phyloP scores from a whole-genome alignment of 176 grass and related monocot species.

The Carex littledalei region DNA sequence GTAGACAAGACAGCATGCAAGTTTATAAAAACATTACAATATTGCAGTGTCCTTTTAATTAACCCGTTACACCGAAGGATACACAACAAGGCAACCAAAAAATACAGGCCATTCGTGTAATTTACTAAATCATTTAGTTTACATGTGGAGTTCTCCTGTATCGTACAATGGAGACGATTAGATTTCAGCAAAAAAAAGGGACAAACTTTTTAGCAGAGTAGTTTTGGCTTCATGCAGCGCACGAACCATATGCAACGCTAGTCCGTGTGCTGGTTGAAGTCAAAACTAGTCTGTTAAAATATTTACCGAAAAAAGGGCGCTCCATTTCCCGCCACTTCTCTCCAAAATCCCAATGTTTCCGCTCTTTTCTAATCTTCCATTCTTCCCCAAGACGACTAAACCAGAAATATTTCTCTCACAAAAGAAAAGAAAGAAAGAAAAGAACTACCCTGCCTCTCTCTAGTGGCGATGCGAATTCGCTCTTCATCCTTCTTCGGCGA shows the following conservation, averaged over 20 bases:
- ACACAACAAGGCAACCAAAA: background rate
- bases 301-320: too few relatives aligned
- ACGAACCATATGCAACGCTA: too few relatives aligned
- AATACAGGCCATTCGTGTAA: background rate
- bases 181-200: background rate
- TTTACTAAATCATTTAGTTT: background rate
- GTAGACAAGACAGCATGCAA: too few relatives aligned
- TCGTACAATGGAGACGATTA: background rate
- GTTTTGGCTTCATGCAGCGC: background rate
- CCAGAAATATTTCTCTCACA: constrained; percentile 2
- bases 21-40: too few relatives aligned
- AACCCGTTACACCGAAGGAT: background rate
- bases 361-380: too few relatives aligned
- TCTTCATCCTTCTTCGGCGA: constrained; percentile 61
- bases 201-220: too few relatives aligned
- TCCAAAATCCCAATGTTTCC: too few relatives aligned
- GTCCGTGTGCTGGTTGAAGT: too few relatives aligned
- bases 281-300: too few relatives aligned
- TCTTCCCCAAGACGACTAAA: background rate
- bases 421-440: background rate
- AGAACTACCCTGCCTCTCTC: background rate
- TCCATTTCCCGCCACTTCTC: too few relatives aligned
- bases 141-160: background rate
- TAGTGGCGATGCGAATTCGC: constrained; percentile 40
- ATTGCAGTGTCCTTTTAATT: too few relatives aligned